Conservation (phyloP, 768 basidiomycete genomes). For the Scleroderma citrinum region DNA sequence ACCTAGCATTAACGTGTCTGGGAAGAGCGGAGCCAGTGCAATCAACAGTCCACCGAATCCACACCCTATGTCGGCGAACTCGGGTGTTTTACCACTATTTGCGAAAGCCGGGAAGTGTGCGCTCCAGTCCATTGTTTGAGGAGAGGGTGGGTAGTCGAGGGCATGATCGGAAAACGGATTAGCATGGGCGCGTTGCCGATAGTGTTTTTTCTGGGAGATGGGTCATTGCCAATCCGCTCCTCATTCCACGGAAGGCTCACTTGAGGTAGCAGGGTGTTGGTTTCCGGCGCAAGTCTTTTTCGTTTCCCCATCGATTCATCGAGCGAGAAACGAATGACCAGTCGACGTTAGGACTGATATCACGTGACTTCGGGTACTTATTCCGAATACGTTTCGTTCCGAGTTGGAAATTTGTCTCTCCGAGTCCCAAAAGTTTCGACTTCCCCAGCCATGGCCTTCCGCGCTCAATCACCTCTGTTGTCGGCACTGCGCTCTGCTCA, state of each 20-base stretch:
- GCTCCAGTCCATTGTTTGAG: constrained; percentile 73
- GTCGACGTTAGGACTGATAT: too few species aligned
- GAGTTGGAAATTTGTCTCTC: too few species aligned
- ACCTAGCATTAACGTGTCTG: constrained; percentile 93
- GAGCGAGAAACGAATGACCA: too few species aligned
- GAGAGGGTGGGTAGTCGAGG: constrained; percentile 80
- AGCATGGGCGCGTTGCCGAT: constrained; percentile 77
- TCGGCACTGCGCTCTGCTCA: constrained; percentile 45
- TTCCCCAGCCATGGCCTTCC: constrained; percentile 39
- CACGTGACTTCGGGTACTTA: constrained; percentile 2
- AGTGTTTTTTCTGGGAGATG: constrained; percentile 65
- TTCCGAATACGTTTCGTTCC: too few species aligned
- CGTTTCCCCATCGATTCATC: constrained; percentile 29
- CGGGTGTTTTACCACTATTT: constrained; percentile 58
- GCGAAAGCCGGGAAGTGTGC: constrained; percentile 74
- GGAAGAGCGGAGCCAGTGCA: constrained; percentile 83
- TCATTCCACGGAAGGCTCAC: too few species aligned
- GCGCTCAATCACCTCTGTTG: constrained; percentile 20
- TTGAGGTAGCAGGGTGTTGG: constrained; percentile 41
- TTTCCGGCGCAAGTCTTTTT: constrained; percentile 14
- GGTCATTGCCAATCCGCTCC: too few species aligned
- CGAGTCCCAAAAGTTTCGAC: too few species aligned
- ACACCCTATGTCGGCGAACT: constrained; percentile 96
- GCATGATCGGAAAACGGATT: constrained; percentile 87
- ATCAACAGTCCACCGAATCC: constrained; percentile 95